Base-by-base conservation (phyloP, 1,284 basidiomycete species). In the Cystobasidium sp. region DNA sequence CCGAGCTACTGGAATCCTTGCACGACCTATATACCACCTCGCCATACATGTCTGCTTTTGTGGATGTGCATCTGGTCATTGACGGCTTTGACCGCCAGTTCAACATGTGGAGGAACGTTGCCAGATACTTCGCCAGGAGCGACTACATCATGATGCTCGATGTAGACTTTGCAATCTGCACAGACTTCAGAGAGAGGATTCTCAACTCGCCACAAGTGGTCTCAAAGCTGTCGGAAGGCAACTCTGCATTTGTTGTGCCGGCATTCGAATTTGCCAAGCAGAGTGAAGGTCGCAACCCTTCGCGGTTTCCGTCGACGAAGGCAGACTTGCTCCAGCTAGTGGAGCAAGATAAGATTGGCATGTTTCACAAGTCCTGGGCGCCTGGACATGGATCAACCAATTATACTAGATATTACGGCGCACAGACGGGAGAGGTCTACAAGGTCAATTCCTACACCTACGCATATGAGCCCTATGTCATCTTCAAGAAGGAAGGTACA, bases 131-230 rank as follows among this genome's bases (percentile, higher is more conserved):
- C 79, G 89, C 91, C 1, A 86, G 91, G 14, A 92, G 91, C 6
- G 87, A 90, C 76, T 91, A 88, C 78, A 87, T 93, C 66, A 91
- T 93, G 88, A 91, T 93, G 88, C 87, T 94, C 68, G 92, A 93
- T 81, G 89, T 93, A 75, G 91, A 93, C 81, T 93, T 94, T 81
- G 89, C 87, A 51, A 82, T 91, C 8, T 92, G 91, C 80, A 92
- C 92, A 64, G 87, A 91, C 82, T 91, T 92, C 81, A 85, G 90
- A 68, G 81, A 80, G 22, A 85, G 87, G 10, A 83, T 92, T 72
- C 83, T 84, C 68, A 81, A 79, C 47, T 78, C 76, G 64, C 67
- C 73, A 55, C 75, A 24, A 56, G 80, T 85, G 64, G 80, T 81
- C 79, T 52, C 78, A 68, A 80, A 83, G 75, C 81, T 89, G 63